Evolutionary conservation across 1,284 basidiomycete genomes (phyloP).

Genomic region (Tetrapyrgos nigripes): DNA sequence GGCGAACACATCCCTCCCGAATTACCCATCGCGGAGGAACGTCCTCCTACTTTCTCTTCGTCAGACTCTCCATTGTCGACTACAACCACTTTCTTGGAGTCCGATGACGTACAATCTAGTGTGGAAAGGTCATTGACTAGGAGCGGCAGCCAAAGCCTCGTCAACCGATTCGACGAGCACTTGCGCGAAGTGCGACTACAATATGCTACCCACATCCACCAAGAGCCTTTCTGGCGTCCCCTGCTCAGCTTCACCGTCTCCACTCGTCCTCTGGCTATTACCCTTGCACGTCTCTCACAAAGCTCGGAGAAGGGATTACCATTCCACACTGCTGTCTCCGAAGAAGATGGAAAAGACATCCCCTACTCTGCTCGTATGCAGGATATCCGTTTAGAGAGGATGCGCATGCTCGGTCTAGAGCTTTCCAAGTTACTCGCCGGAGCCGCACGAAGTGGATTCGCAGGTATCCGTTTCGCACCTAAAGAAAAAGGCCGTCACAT

Average conservation of each 20-base stretch:
- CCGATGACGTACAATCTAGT: neutral
- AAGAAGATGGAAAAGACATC: slow-evolving; percentile 40
- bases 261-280: slow-evolving; percentile 50
- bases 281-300: slow-evolving; percentile 41
- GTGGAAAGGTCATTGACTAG: neutral
- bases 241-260: slow-evolving; percentile 46
- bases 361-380: slow-evolving; percentile 44
- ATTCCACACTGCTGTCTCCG: slow-evolving; percentile 40
- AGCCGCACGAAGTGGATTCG: slow-evolving; percentile 39
- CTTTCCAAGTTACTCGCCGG: slow-evolving; percentile 36
- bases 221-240: slow-evolving; percentile 47
- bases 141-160: neutral
- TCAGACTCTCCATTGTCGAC: neutral
- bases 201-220: slow-evolving; percentile 37
- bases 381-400: slow-evolving; percentile 41
- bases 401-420: slow-evolving; percentile 26
- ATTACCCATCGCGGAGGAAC: slow-evolving; percentile 1
- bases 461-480: slow-evolving; percentile 40
- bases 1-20: slow-evolving; percentile 5
- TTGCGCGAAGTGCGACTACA: slow-evolving; percentile 21
- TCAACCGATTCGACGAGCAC: neutral
- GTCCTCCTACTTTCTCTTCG: slow-evolving; percentile 8
- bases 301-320: slow-evolving; percentile 40
- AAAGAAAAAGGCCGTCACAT: slow-evolving; percentile 38
- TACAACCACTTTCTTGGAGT: neutral